A percentile compares a stretch with the other conserved stretches of the same genome.
These are phyloP conservation scores for Sordaria brevicollis DNA, from an alignment of 495 filamentous ascomycete genomes.

Conservation along the genomic window DNA sequence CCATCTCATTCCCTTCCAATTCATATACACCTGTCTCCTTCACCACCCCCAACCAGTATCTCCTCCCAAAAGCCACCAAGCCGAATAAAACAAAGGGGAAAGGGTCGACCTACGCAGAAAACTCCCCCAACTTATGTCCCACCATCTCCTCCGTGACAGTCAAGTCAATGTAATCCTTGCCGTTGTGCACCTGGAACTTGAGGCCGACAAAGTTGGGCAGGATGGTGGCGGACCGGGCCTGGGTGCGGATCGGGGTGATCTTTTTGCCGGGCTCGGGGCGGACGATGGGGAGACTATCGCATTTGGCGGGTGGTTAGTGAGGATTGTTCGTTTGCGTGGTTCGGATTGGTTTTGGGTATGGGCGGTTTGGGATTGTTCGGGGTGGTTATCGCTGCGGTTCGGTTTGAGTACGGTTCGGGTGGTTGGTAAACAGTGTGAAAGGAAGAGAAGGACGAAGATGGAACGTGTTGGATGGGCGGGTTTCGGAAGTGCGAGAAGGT, in stretches of 20 bases:
- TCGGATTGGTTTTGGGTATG: not conserved
- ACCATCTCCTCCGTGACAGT: slow-evolving; percentile 96
- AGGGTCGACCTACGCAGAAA: slow-evolving; percentile 61
- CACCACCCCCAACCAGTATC: not conserved
- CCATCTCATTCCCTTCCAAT: too few species aligned
- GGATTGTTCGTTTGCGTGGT: not conserved
- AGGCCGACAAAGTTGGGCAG: slow-evolving; percentile 92
- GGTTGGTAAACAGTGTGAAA: too few species aligned
- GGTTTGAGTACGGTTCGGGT: too few species aligned
- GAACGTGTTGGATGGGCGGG: not conserved
- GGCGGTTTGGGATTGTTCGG: too few species aligned
- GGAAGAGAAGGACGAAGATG: not conserved
- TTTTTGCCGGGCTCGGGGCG: slow-evolving; percentile 51
- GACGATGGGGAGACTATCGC: slow-evolving; percentile 48
- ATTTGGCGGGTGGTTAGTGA: slow-evolving; percentile 1
- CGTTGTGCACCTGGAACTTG: slow-evolving; percentile 89
- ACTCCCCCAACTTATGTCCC: slow-evolving; percentile 93
- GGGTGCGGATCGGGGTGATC: slow-evolving; percentile 69
- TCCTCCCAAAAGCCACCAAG: not conserved
- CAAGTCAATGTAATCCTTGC: slow-evolving; percentile 84
- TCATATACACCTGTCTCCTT: too few species aligned
- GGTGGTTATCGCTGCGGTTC: too few species aligned
- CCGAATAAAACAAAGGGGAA: not conserved
- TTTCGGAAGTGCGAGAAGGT: too few species aligned
- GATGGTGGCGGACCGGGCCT: slow-evolving; percentile 85